A percentile compares a stretch with the other conserved stretches of the same genome.
phyloP scores from a whole-genome alignment of 192 early-diverging fungal species.

The Ambispora gerdemannii region DNA sequence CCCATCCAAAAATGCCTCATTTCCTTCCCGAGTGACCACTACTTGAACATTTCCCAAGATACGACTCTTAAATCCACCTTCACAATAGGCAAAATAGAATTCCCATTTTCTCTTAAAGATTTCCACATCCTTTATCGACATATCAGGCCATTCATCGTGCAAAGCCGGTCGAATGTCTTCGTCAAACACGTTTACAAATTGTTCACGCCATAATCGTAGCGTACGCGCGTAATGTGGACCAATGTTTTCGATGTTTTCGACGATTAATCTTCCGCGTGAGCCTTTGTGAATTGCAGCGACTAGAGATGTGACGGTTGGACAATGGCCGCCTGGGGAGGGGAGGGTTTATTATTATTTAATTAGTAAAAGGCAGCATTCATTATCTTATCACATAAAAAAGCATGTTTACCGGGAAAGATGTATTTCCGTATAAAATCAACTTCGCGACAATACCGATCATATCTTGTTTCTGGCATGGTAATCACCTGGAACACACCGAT shows the following conservation, averaged over 20 bases:
- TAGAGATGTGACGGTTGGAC: constrained; percentile 60
- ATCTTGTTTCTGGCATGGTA: constrained; percentile 67
- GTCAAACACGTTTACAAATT: constrained; percentile 57
- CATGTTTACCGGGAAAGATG: constrained; percentile 62
- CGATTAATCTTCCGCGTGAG: constrained; percentile 50
- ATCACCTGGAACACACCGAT: constrained; percentile 62
- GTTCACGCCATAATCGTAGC: constrained; percentile 64
- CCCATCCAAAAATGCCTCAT: constrained; percentile 21
- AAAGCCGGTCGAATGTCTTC: constrained; percentile 34
- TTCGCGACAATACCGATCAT: constrained; percentile 51
- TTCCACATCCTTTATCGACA: constrained; percentile 28
- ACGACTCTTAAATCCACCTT: constrained; percentile 69
- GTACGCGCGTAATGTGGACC: constrained; percentile 71
- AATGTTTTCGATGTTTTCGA: constrained; percentile 60
- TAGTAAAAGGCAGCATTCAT: too few species aligned
- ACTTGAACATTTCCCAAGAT: constrained; percentile 50
- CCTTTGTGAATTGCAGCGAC: constrained; percentile 52
- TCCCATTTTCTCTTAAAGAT: constrained; percentile 74
- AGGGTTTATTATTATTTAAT: too few species aligned
- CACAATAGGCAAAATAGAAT: constrained; percentile 81
- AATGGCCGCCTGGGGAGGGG: constrained; percentile 46
- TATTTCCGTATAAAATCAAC: constrained; percentile 73
- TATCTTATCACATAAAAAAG: background rate
- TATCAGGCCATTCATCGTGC: constrained; percentile 11
- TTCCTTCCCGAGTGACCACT: constrained; percentile 28